Percentiles rank a stretch among this genome's conserved stretches.
Conservation (phyloP, 1,284 basidiomycete genomes). For the Filobasidium uniguttulatum region DNA sequence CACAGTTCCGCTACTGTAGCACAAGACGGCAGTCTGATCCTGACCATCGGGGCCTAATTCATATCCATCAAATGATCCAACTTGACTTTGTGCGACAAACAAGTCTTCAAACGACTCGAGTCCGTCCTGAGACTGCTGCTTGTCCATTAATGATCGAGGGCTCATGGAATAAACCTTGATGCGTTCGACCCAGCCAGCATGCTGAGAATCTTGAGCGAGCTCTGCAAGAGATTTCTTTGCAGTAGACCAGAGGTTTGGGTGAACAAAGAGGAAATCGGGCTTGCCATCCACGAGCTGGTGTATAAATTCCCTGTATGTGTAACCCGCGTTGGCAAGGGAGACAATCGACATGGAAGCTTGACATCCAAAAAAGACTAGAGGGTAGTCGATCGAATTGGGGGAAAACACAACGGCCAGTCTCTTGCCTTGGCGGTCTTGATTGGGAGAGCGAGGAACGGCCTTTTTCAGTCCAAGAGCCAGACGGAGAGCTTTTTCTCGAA, state of each 20-base stretch:
- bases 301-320: conserved; percentile 29
- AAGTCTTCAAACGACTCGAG: conserved; percentile 5
- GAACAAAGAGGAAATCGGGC: conserved; percentile 45
- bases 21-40: conserved; percentile 19
- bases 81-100: not conserved
- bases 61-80: conserved; percentile 2
- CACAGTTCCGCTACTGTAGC: conserved; percentile 20
- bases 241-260: conserved; percentile 28
- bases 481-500: conserved; percentile 10
- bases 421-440: not conserved
- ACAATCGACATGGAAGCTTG: conserved; percentile 25
- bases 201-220: not conserved
- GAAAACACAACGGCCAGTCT: conserved; percentile 22
- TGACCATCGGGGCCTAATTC: conserved; percentile 1
- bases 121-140: not conserved
- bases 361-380: conserved; percentile 48
- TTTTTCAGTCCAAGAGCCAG: conserved; percentile 6
- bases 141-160: not conserved
- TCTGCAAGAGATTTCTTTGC: not conserved
- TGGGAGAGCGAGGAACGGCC: not conserved
- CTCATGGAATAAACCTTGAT: conserved; percentile 4
- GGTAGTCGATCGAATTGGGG: conserved; percentile 51
- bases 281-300: conserved; percentile 42
- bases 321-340: conserved; percentile 30
- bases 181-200: not conserved